phyloP scores from a whole-genome alignment of 1,284 basidiomycete genomes.

The Waitea zeae region DNA sequence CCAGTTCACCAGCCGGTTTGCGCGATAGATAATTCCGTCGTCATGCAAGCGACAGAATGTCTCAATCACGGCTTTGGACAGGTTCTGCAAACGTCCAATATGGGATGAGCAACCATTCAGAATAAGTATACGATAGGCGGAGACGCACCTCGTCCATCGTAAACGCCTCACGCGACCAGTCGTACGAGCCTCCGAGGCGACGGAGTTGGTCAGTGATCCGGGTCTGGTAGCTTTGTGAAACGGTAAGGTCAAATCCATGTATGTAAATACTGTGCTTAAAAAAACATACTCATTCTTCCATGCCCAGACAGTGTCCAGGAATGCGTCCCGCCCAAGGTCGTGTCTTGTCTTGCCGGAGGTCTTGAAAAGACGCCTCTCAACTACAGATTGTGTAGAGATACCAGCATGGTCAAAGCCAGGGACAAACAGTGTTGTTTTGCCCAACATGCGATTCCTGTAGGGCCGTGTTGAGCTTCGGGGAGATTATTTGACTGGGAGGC shows the following conservation, averaged over 20 bases:
- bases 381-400: slow-evolving; percentile 97
- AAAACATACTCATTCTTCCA: slow-evolving; percentile 87
- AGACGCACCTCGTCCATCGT: slow-evolving; percentile 78
- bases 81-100: background rate
- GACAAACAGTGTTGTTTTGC: slow-evolving; percentile 79
- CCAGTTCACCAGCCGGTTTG: slow-evolving; percentile 97
- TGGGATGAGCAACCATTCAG: too few species aligned
- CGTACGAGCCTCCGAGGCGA: slow-evolving; percentile 85
- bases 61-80: slow-evolving; percentile 82
- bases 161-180: slow-evolving; percentile 90
- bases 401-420: slow-evolving; percentile 99
- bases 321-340: slow-evolving; percentile 87
- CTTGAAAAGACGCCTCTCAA: slow-evolving; percentile 88
- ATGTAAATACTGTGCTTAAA: background rate
- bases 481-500: background rate
- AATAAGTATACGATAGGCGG: background rate
- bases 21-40: slow-evolving; percentile 89
- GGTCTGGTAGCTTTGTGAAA: slow-evolving; percentile 54
- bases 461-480: background rate
- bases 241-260: slow-evolving; percentile 6
- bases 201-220: slow-evolving; percentile 86
- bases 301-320: slow-evolving; percentile 83
- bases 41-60: slow-evolving; percentile 88
- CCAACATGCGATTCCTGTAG: slow-evolving; percentile 89
- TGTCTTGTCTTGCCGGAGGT: slow-evolving; percentile 73